Base-by-base conservation (phyloP, 2,329 filamentous ascomycete species). In the Dothidotthia symphoricarpi region DNA sequence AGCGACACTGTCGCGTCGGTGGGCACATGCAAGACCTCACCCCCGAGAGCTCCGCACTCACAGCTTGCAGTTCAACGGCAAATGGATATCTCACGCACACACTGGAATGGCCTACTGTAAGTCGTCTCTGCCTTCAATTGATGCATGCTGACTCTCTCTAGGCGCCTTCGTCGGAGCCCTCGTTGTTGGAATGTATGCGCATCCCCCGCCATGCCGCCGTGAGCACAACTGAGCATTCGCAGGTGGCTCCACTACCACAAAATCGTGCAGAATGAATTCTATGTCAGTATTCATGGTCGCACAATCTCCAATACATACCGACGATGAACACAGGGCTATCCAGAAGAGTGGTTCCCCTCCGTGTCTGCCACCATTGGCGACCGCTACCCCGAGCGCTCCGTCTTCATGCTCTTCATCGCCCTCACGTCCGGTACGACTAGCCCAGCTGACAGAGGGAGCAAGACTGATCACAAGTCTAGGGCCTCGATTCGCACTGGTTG, bases 291-390 rank as follows among this genome's bases (percentile, higher is more conserved):
- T 19, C 12, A 8, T 16, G 2, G 6, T 11, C 14, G 13, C 3
- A 1, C 6, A 7, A 16, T 3, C n/a, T 5, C 24, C 31, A 1
- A 4, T 16, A 16, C 11, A 33, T 47, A 38, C 51, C 45, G 47
- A 62, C 37, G 28, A 29, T 34, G 12, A 27, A n/a, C 12, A n/a
- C 41, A 69, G 66, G 66, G 66, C 37, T 69, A 67, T 29, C 90
- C 90, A 2, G 76, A 95, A 53, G 90, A 96, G 75, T 96, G 90
- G 90, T 95, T 95, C 61, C 90, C 90, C 41, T 95, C 90, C 28
- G 90, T 96, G 15, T 96, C 91, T 19, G 85, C 93, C 27, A 97
- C 93, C 24, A 98, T 98, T 70, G 93, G 93, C 65, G 93, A 98
- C 69, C 83, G 90, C 51, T 97, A 96, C 61, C 93, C 93, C 36